phyloP scores from a whole-genome alignment of 2,329 filamentous ascomycete species.

The Ophiocordyceps camponoti-leonardi region DNA sequence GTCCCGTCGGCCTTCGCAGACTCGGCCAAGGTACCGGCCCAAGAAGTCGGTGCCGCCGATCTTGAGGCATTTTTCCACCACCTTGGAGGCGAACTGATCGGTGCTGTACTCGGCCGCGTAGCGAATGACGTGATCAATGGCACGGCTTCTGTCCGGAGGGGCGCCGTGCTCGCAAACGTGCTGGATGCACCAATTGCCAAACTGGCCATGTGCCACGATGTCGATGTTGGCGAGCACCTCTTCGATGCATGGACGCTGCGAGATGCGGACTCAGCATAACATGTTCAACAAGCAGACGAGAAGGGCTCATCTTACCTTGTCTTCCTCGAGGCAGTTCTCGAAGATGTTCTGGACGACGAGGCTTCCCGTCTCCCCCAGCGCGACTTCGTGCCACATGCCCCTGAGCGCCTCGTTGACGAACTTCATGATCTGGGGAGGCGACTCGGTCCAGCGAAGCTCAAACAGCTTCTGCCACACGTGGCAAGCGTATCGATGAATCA shows the following conservation, averaged over 20 bases:
- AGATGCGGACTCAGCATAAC: conserved; percentile 4
- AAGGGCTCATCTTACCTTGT: conserved; percentile 54
- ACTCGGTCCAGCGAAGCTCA: conserved; percentile 87
- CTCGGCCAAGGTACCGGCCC: conserved; percentile 77
- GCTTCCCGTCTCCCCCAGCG: conserved; percentile 90
- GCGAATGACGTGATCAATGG: conserved; percentile 86
- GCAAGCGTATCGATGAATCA: conserved; percentile 95
- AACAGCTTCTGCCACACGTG: conserved; percentile 99
- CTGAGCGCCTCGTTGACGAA: conserved; percentile 89
- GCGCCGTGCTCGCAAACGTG: conserved; percentile 96
- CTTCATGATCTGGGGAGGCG: conserved; percentile 94
- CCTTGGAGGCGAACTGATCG: conserved; percentile 97
- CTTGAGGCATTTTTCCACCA: conserved; percentile 97
- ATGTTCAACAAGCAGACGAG: not conserved
- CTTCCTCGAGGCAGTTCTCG: conserved; percentile 95
- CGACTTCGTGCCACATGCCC: conserved; percentile 98
- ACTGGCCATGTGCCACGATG: conserved; percentile 91
- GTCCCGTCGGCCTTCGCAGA: conserved; percentile 80
- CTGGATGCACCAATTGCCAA: conserved; percentile 99
- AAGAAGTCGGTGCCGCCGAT: conserved; percentile 86
- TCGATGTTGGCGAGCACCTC: conserved; percentile 92
- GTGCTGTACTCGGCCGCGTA: conserved; percentile 95
- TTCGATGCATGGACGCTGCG: conserved; percentile 87
- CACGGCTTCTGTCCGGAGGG: conserved; percentile 76
- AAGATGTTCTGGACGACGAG: conserved; percentile 99